These are phyloP conservation scores for Coemansia sp. DNA, from an alignment of 192 early-diverging fungal species.

Conservation along the genomic window DNA sequence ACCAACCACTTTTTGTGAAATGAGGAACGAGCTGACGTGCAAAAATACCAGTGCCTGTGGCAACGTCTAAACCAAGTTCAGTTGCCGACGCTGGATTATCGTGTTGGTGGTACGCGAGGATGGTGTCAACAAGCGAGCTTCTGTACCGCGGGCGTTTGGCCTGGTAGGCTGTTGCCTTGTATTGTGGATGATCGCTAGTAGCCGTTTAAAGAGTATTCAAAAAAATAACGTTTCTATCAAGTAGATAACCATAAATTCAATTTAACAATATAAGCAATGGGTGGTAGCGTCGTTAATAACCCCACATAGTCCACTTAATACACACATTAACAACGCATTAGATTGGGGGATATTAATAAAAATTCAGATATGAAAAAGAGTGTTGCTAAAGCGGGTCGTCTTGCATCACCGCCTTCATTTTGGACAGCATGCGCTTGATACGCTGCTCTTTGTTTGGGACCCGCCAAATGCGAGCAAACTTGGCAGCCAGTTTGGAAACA, in stretches of 20 bases:
- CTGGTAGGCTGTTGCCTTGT: constrained; percentile 37
- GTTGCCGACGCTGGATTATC: constrained; percentile 20
- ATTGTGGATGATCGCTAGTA: constrained; percentile 13
- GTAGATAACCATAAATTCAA: too few relatives aligned
- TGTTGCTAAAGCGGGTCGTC: constrained; percentile 23
- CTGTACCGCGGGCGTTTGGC: constrained; percentile 36
- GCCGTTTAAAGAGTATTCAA: constrained; percentile 18
- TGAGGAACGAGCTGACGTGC: constrained; percentile 30
- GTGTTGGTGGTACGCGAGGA: constrained; percentile 32
- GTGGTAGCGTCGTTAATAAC: too few relatives aligned
- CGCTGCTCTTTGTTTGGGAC: constrained; percentile 46
- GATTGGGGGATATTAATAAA: not conserved
- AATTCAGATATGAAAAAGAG: not conserved
- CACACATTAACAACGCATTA: not conserved
- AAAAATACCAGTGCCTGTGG: constrained; percentile 53
- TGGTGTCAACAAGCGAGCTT: constrained; percentile 22
- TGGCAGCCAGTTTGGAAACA: constrained; percentile 35
- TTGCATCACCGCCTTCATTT: constrained; percentile 35
- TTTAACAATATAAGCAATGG: too few relatives aligned
- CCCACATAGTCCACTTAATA: too few relatives aligned
- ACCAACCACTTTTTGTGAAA: constrained; percentile 31
- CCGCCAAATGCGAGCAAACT: constrained; percentile 47
- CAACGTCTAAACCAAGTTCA: constrained; percentile 48
- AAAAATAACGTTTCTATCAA: too few relatives aligned
- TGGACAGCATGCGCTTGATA: constrained; percentile 41